phyloP scores from a whole-genome alignment of 441 rosid species.

The Manihot esculenta region DNA sequence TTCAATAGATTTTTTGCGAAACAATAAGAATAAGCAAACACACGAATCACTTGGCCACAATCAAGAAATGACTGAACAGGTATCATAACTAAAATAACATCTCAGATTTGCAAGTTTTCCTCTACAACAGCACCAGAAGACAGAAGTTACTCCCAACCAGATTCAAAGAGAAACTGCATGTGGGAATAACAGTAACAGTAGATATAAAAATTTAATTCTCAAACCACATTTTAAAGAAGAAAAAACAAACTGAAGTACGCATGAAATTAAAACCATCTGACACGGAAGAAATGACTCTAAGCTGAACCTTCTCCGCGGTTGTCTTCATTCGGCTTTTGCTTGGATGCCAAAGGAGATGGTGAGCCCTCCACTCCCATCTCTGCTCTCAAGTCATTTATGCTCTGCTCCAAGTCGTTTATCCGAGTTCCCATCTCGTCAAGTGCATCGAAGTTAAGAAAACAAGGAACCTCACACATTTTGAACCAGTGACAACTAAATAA shows the following conservation, averaged over 20 bases:
- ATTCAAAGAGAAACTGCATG: not conserved
- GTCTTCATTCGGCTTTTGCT: constrained; percentile 37
- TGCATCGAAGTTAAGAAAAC: constrained; percentile 51
- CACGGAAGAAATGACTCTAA: constrained; percentile 19
- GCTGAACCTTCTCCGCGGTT: constrained; percentile 46
- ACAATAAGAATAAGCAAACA: constrained; percentile 8
- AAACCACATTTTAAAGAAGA: not conserved
- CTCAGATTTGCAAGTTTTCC: not conserved
- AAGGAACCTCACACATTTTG: constrained; percentile 4
- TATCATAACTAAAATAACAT: not conserved
- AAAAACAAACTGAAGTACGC: not conserved
- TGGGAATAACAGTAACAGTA: not conserved
- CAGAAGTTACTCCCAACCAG: not conserved
- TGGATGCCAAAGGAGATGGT: constrained; percentile 48
- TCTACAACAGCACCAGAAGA: not conserved
- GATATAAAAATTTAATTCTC: constrained; percentile 8
- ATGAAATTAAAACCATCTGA: constrained; percentile 1
- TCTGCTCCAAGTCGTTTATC: constrained; percentile 68
- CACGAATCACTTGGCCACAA: not conserved
- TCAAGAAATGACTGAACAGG: not conserved
- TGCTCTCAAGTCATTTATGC: constrained; percentile 53
- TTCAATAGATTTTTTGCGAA: not conserved
- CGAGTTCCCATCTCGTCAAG: constrained; percentile 75
- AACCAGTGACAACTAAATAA: not conserved
- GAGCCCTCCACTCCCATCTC: constrained; percentile 77